These are phyloP conservation scores for Cinnamomum micranthum DNA, from an alignment of 164 flowering plant genomes.

Conservation along the genomic window DNA sequence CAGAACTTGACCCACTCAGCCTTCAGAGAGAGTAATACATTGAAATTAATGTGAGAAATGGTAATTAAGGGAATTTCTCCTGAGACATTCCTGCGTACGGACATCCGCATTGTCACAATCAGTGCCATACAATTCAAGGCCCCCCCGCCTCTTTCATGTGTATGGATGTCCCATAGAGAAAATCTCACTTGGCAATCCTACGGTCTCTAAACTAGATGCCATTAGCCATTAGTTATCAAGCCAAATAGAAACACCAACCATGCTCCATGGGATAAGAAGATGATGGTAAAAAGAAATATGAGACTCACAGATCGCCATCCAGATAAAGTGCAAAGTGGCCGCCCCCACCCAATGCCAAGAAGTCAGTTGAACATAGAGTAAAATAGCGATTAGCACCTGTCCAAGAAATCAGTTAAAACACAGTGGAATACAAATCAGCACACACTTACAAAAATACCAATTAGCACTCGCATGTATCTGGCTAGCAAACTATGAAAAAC, in stretches of 20 bases:
- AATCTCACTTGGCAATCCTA: background rate
- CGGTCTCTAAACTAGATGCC: background rate
- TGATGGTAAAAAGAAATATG: conserved; percentile 4
- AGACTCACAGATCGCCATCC: conserved; percentile 83
- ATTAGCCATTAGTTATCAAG: background rate
- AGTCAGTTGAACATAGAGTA: conserved; percentile 77
- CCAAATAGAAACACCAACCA: background rate
- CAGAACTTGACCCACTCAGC: conserved; percentile 82
- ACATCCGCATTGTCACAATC: no score
- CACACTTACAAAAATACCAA: background rate
- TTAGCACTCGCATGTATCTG: background rate
- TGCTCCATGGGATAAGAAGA: background rate
- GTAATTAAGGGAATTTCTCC: no score
- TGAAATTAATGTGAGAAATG: background rate
- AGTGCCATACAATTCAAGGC: no score
- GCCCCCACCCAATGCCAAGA: conserved; percentile 93
- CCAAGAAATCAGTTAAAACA: background rate
- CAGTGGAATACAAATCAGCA: background rate
- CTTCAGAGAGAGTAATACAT: conserved; percentile 23
- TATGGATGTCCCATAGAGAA: no score
- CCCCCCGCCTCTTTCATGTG: no score
- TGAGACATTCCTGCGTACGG: no score
- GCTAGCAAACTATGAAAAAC: background rate
- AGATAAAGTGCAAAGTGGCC: conserved; percentile 94
- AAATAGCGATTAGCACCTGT: conserved; percentile 91